phyloP scores from a whole-genome alignment of 2,329 filamentous ascomycete genomes.

The Claviceps africana region DNA sequence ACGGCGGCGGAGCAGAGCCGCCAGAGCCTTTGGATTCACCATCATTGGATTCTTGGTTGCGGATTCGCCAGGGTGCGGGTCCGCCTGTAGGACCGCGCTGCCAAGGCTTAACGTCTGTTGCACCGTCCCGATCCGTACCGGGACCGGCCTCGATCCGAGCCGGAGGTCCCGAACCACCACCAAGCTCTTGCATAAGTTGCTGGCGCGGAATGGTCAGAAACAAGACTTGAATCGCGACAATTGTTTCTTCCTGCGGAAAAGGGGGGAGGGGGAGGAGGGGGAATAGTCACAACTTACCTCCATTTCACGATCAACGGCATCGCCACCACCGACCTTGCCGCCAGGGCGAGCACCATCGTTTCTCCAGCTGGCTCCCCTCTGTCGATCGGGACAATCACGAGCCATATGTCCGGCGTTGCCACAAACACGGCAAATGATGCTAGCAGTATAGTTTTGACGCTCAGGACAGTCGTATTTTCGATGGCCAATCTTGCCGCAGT shows the following conservation, averaged over 20 bases:
- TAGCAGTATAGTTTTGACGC: conserved; percentile 96
- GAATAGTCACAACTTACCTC: conserved; percentile 49
- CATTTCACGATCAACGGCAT: conserved; percentile 86
- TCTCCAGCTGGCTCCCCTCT: conserved; percentile 82
- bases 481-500: conserved; percentile 97
- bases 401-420: conserved; percentile 98
- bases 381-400: conserved; percentile 88
- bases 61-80: conserved; percentile 63
- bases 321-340: conserved; percentile 58
- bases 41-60: conserved; percentile 36
- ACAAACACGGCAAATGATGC: conserved; percentile 96
- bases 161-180: conserved; percentile 56
- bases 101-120: conserved; percentile 65
- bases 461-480: conserved; percentile 98
- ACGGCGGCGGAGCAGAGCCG: conserved; percentile 43
- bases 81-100: conserved; percentile 73
- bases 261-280: too few species aligned
- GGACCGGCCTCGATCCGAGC: conserved; percentile 80
- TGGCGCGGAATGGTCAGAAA: conserved; percentile 31
- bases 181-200: conserved; percentile 97
- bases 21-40: conserved; percentile 30
- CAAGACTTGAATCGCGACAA: background rate
- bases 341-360: conserved; percentile 50
- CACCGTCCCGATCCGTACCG: conserved; percentile 37
- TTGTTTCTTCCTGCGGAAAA: too few species aligned